phyloP scores from a whole-genome alignment of 2,329 filamentous ascomycete species.

The Huntiella abstrusa region DNA sequence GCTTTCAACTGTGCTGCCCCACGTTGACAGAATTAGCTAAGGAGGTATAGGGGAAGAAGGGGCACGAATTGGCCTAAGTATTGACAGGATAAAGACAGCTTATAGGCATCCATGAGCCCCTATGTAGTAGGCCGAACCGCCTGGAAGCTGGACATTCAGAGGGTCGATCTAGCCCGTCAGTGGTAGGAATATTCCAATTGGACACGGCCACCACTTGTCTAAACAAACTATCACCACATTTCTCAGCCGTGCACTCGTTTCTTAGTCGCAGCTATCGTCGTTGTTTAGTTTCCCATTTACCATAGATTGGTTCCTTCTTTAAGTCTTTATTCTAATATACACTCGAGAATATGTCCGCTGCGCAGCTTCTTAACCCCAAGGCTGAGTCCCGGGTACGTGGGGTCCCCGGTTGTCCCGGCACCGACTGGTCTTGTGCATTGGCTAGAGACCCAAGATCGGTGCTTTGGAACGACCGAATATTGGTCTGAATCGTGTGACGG shows the following conservation, averaged over 20 bases:
- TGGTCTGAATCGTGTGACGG: neutral
- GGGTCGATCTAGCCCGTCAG: no score
- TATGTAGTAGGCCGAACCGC: no score
- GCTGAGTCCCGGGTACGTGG: conserved; percentile 78
- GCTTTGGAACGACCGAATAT: no score
- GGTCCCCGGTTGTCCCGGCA: no score
- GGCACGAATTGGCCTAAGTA: no score
- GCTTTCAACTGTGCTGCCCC: neutral
- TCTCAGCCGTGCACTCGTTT: conserved; percentile 3
- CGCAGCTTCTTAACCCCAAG: conserved; percentile 96
- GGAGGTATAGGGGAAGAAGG: no score
- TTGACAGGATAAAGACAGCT: no score
- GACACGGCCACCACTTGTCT: conserved; percentile 2
- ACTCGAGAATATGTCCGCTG: conserved; percentile 58
- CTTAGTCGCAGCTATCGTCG: neutral
- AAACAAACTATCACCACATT: conserved; percentile 8
- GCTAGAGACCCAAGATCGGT: no score
- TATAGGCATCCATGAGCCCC: no score
- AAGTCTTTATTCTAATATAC: conserved; percentile 20
- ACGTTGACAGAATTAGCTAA: neutral
- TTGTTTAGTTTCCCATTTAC: conserved; percentile 2
- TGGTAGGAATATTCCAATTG: neutral
- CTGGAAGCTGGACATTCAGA: no score
- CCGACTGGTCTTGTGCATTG: neutral
- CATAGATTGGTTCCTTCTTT: conserved; percentile 17